These are phyloP conservation scores for Nakazawaea laoshanensis DNA, from an alignment of 805 yeast genomes.

Conservation along the genomic window DNA sequence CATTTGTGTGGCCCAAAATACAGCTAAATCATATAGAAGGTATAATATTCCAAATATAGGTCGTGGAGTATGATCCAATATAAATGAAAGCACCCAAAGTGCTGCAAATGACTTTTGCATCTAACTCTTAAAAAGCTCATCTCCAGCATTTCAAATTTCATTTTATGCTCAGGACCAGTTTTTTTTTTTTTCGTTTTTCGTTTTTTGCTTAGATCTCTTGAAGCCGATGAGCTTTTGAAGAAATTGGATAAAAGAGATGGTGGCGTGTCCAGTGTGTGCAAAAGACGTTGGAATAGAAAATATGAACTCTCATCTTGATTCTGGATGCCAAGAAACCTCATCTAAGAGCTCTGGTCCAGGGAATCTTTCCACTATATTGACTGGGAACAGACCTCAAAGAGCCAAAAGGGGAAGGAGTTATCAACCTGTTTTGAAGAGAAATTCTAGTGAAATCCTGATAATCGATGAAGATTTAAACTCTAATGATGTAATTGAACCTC, in stretches of 20 bases:
- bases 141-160: too few species aligned
- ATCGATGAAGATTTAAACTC: slow-evolving; percentile 1
- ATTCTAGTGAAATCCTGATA: slow-evolving; percentile 6
- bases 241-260: slow-evolving; percentile 15
- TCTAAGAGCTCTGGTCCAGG: background rate
- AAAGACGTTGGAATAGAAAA: slow-evolving; percentile 18
- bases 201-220: background rate
- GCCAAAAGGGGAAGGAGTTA: background rate
- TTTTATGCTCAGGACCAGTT: background rate
- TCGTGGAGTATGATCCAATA: slow-evolving; percentile 16
- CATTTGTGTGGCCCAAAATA: slow-evolving; percentile 36
- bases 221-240: background rate
- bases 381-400: slow-evolving; percentile 8
- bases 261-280: slow-evolving; percentile 25
- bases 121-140: too few species aligned
- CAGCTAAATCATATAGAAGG: slow-evolving; percentile 32
- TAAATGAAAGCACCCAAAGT: slow-evolving; percentile 2
- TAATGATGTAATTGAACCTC: background rate
- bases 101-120: slow-evolving; percentile 8
- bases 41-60: slow-evolving; percentile 19
- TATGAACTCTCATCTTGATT: slow-evolving; percentile 28
- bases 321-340: slow-evolving; percentile 13
- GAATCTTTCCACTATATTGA: slow-evolving; percentile 6
- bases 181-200: background rate
- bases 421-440: background rate